These are phyloP conservation scores for Dissophora ornata DNA, from an alignment of 192 early-diverging fungal species.

Conservation along the genomic window DNA sequence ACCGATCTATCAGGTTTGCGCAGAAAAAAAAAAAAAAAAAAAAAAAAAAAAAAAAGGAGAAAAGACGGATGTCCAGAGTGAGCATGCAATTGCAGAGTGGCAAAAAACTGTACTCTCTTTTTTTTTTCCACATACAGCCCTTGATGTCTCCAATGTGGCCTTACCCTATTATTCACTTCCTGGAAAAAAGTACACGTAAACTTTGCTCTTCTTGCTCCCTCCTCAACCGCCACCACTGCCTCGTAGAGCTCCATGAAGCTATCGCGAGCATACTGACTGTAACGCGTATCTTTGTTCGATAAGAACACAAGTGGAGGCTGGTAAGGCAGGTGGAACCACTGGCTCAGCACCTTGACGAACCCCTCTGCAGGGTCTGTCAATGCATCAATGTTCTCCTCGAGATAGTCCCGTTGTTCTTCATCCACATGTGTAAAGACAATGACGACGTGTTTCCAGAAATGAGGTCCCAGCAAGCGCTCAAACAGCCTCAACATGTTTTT, in stretches of 20 bases:
- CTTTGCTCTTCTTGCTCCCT: conserved; percentile 45
- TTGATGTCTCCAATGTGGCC: too few species aligned
- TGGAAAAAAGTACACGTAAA: conserved; percentile 62
- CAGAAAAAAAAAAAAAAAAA: background rate
- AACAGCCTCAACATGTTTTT: conserved; percentile 63
- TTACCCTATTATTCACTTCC: conserved; percentile 53
- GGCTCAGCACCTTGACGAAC: conserved; percentile 58
- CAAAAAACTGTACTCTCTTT: too few species aligned
- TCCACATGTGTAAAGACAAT: conserved; percentile 67
- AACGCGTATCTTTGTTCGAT: conserved; percentile 55
- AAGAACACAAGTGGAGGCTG: conserved; percentile 61
- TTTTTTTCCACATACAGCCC: too few species aligned
- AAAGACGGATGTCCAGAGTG: too few species aligned
- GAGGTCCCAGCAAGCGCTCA: conserved; percentile 59
- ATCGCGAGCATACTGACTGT: conserved; percentile 58
- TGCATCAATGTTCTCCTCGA: conserved; percentile 59
- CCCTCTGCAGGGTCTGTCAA: conserved; percentile 57
- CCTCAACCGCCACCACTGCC: conserved; percentile 55
- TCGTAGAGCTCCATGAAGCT: conserved; percentile 58
- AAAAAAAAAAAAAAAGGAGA: background rate
- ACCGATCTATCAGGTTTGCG: conserved; percentile 13
- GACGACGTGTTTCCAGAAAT: conserved; percentile 65
- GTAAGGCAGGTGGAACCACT: conserved; percentile 56
- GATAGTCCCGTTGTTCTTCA: conserved; percentile 57
- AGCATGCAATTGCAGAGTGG: too few species aligned